Base-by-base conservation (phyloP, 2,329 filamentous ascomycete species). In the Endoconidiophora polonica region DNA sequence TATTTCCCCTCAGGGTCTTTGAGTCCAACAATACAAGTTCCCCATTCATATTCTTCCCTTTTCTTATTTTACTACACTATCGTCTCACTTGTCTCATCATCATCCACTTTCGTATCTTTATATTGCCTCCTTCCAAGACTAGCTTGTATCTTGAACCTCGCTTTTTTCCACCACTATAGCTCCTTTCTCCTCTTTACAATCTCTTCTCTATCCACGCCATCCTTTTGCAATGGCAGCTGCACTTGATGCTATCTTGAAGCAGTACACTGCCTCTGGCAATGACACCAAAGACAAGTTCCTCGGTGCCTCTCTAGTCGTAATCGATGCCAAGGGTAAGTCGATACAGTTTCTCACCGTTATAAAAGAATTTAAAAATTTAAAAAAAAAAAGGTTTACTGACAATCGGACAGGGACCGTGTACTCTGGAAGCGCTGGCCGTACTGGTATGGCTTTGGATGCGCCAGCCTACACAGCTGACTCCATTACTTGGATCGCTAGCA, bases 401-500 rank as follows among this genome's bases (percentile, higher is more conserved):
- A 9, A 7, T 33, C 9, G 7, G 29, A 33, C 29, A 67, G 64
- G 58, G 3, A 48, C 61, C 39, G 44, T 68, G 14, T 68, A 64
- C 54, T 57, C 58, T 23, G 63, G 62, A 40, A 58, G 63, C 0
- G 60, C 65, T 2, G 67, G 67, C 4, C 62, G 64, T 5, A 59
- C 59, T 36, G 59, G 56, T 38, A 55, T 65, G n/a, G 54, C 60
- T 14, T 20, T 46, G 2, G 48, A 54, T 20, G 61, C 66, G 1
- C 50, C 56, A 0, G 51, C 55, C 0, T 70, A 66, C 56, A 54
- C 54, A 2, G 45, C 54, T 1, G 54, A 60, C 38, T 60, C 66
- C 1, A 62, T 69, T 42, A 59, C 60, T 18, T 66, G 59, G 57
- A 57, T 63, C 10, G 67, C 66, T 6, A 69, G 67, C n/a, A 52